Evolutionary conservation across 257 asterid genomes (phyloP).

Genomic region (Buddleja alternifolia): DNA sequence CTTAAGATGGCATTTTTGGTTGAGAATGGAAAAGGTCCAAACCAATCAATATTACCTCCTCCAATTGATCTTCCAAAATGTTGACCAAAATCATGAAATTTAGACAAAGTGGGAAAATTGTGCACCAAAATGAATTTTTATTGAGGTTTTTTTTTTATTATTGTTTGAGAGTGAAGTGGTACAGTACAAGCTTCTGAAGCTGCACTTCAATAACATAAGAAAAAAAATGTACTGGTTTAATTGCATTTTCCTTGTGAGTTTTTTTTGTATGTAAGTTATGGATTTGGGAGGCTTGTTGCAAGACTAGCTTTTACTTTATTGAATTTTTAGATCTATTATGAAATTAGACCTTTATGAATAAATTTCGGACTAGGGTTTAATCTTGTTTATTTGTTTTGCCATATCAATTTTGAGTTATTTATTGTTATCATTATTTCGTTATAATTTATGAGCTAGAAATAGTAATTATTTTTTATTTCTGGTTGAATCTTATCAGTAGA

Average conservation of each 20-base stretch:
- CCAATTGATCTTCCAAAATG: conserved; percentile 75
- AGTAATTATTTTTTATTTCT: too few relatives aligned
- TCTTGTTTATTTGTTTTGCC: neutral
- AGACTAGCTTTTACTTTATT: neutral
- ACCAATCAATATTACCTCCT: conserved; percentile 61
- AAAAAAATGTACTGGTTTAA: neutral
- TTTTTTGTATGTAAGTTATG: neutral
- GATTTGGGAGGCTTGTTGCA: neutral
- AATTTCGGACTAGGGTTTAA: neutral
- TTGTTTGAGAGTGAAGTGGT: conserved; percentile 4
- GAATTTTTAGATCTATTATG: neutral
- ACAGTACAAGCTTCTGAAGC: neutral
- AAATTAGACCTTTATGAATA: neutral
- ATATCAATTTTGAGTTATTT: too few relatives aligned
- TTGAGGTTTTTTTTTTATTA: conserved; percentile 4
- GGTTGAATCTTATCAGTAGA: too few relatives aligned
- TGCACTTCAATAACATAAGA: neutral
- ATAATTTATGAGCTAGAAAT: neutral
- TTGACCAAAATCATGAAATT: conserved; percentile 22
- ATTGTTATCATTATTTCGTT: neutral
- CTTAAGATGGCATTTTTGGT: conserved; percentile 80
- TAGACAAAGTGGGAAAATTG: neutral
- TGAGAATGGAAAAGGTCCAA: conserved; percentile 63
- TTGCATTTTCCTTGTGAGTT: conserved; percentile 10
- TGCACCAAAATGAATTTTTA: neutral